A percentile compares a stretch with the other conserved stretches of the same genome.
phyloP scores from a whole-genome alignment of 202 grass and related monocot genomes.

The Elaeis oleifera region DNA sequence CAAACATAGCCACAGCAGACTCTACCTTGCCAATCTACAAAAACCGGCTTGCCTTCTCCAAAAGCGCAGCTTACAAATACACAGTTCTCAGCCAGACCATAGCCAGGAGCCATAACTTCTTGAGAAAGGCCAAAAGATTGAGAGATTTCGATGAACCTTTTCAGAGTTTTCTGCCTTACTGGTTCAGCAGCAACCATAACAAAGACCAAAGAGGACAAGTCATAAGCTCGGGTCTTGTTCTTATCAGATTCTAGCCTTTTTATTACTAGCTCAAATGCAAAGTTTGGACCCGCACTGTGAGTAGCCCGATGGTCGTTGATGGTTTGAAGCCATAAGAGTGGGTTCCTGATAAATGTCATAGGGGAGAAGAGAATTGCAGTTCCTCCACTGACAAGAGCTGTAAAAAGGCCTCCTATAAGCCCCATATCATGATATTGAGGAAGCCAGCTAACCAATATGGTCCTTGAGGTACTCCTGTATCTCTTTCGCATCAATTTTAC shows the following conservation, averaged over 20 bases:
- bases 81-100: constrained; percentile 65
- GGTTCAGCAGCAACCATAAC: constrained; percentile 76
- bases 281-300: constrained; percentile 68
- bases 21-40: constrained; percentile 64
- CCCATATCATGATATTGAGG: constrained; percentile 85
- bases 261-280: constrained; percentile 62
- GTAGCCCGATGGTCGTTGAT: constrained; percentile 54
- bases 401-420: constrained; percentile 63
- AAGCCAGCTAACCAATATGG: constrained; percentile 70
- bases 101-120: constrained; percentile 62
- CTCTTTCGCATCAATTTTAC: constrained; percentile 58
- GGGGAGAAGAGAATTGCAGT: constrained; percentile 62
- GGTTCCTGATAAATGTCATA: constrained; percentile 66
- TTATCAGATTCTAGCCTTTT: constrained; percentile 48
- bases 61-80: constrained; percentile 67
- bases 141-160: constrained; percentile 55
- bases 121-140: constrained; percentile 51
- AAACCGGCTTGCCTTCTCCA: constrained; percentile 55
- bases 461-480: constrained; percentile 60
- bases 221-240: constrained; percentile 28
- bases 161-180: constrained; percentile 63
- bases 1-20: constrained; percentile 60
- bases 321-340: constrained; percentile 57
- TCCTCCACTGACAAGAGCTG: constrained; percentile 68
- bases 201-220: constrained; percentile 60